Conservation (phyloP, 768 basidiomycete genomes). For the Phanerochaete sordida region DNA sequence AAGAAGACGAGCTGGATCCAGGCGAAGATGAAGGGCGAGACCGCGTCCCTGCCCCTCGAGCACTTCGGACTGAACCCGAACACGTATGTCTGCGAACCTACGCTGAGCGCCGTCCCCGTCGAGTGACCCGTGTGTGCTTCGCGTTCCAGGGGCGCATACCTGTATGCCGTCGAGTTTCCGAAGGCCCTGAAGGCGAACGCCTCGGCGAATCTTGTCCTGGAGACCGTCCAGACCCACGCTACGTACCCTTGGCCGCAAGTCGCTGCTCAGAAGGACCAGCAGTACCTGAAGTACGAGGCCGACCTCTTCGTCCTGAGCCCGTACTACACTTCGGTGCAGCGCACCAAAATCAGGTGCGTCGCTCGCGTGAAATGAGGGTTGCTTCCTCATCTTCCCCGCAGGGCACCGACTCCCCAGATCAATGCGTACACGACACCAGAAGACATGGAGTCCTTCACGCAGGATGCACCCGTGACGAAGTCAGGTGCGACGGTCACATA, state of each 20-base stretch:
- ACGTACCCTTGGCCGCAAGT: constrained; percentile 72
- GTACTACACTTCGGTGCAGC: constrained; percentile 76
- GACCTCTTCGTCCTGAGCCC: constrained; percentile 82
- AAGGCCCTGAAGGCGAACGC: constrained; percentile 53
- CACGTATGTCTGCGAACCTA: constrained; percentile 40
- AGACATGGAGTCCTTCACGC: constrained; percentile 53
- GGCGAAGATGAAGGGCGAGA: constrained; percentile 73
- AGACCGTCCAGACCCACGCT: constrained; percentile 75
- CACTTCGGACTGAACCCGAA: constrained; percentile 45
- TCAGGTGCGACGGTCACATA: constrained; percentile 82
- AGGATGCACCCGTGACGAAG: constrained; percentile 62
- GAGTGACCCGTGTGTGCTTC: background rate
- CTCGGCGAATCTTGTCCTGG: constrained; percentile 73
- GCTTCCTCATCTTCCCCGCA: constrained; percentile 26
- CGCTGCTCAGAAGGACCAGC: constrained; percentile 72
- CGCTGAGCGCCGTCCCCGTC: background rate
- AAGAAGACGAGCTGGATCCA: constrained; percentile 74
- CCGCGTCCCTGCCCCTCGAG: constrained; percentile 45
- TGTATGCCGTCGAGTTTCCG: constrained; percentile 64
- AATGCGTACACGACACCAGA: constrained; percentile 70
- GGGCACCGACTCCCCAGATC: constrained; percentile 69
- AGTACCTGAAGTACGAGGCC: constrained; percentile 73
- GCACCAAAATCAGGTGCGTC: constrained; percentile 82
- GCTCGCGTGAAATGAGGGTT: background rate
- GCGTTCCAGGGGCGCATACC: constrained; percentile 36